A percentile compares a stretch with the other conserved stretches of the same genome.
Evolutionary conservation across 345 rosid genomes (phyloP).

Genomic region (Brassica juncea): DNA sequence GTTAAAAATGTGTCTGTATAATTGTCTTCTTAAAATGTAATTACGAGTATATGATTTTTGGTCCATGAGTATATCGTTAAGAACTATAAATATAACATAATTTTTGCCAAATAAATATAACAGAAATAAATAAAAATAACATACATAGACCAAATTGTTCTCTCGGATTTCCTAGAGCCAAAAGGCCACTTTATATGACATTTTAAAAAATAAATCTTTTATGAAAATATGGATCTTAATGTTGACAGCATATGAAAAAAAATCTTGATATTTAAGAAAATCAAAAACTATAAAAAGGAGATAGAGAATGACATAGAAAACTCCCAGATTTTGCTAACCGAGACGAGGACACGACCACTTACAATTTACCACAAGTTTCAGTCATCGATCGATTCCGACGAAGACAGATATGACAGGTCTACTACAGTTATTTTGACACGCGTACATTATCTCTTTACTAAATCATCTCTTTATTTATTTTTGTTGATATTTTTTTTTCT

Average conservation of each 20-base stretch:
- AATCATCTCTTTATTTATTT: not conserved
- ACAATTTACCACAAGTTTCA: not conserved
- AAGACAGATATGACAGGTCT: conserved; percentile 5
- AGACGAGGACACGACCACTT: conserved; percentile 18
- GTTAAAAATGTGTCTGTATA: not conserved
- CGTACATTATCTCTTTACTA: not conserved
- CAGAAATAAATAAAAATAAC: not conserved
- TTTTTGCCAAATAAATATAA: not conserved
- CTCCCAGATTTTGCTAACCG: conserved; percentile 4
- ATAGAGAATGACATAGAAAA: too few species aligned
- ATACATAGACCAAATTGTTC: not conserved
- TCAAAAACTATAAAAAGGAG: not conserved
- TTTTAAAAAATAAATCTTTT: not conserved
- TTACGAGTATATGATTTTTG: too few species aligned
- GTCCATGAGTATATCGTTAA: not conserved
- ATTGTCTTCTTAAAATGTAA: too few species aligned
- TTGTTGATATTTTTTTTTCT: not conserved
- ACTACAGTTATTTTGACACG: conserved; percentile 16
- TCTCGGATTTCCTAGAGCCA: conserved; percentile 19
- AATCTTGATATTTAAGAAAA: not conserved
- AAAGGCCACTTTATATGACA: not conserved
- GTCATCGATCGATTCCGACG: conserved; percentile 23
- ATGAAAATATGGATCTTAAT: not conserved
- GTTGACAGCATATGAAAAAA: not conserved
- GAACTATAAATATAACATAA: not conserved